Evolutionary conservation across 495 filamentous ascomycete genomes (phyloP), one percentile per base, ranked within the genome.

Genomic region (Daldinia decipiens): DNA sequence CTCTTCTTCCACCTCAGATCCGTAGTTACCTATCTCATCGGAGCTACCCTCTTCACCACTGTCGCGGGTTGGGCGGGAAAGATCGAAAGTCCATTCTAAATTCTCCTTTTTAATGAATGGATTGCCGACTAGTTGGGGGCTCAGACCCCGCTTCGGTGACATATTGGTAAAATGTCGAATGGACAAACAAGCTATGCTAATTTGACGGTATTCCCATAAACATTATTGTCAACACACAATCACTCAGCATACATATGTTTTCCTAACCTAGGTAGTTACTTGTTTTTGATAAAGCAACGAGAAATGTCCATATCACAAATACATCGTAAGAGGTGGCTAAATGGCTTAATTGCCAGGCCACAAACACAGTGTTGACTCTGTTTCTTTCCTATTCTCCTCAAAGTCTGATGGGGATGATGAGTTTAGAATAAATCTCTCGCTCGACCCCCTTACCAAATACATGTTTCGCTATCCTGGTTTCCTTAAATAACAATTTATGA

Each of bases 71-170:
- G 59, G 52, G 39, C 61, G 50, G 27, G 74, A 68, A 45, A 65
- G 53, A 15, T 72, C 65, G 21, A 79, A 38, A 12, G 57, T 75
- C 79, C 79, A 81, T 64, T 73, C 65, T 26, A 79, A 55, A 43
- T 79, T 79, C 21, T 70, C 69, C 50, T 77, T 78, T 64, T 79
- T 81, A 45, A 81, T 77, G 61, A 79, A 73, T 4, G 75, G 75
- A 54, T 77, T 77, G 8, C 45, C 45, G 39, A 75, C 62, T 19
- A 77, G 36, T 27, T 67, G 39, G 9, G 67, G 70, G 31, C 70
- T 70, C 4, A 26, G 38, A 1, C 34, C 26, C 39, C 73, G 43
- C 21, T 77, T 77, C 12, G 47, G 43, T n/a, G 65, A 40, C 75
- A 77, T 77, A 19, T 50, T 68, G 6, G 31, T 15, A 0, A 24